Percentiles rank a stretch among this genome's conserved stretches.
These are phyloP conservation scores for Raddia distichophylla DNA, from an alignment of 176 grass and related monocot genomes.

Conservation along the genomic window DNA sequence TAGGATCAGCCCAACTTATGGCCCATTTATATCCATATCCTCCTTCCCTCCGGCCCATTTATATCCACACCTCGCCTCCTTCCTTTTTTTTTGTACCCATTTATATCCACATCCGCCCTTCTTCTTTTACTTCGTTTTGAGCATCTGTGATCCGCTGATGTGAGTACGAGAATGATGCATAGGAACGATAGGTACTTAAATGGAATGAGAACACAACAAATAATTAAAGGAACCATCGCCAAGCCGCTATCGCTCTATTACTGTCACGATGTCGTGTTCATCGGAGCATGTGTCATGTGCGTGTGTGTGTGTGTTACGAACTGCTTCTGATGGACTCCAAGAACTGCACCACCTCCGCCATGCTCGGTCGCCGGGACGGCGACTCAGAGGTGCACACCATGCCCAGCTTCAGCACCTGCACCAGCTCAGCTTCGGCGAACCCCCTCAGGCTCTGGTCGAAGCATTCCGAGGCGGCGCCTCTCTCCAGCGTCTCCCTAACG, in stretches of 20 bases:
- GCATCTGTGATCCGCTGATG: too few relatives aligned
- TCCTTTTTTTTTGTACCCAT: too few relatives aligned
- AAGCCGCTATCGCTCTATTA: conserved; percentile 7
- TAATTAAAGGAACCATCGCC: conserved; percentile 38
- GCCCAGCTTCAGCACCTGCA: conserved; percentile 62
- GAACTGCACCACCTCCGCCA: conserved; percentile 75
- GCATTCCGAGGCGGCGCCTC: conserved; percentile 50
- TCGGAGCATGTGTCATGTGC: background rate
- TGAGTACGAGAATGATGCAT: too few relatives aligned
- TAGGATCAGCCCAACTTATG: too few relatives aligned
- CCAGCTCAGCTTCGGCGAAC: conserved; percentile 58
- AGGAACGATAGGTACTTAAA: background rate
- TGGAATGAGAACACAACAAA: conserved; percentile 18
- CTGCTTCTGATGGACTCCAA: conserved; percentile 59
- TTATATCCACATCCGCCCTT: too few relatives aligned
- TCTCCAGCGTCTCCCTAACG: conserved; percentile 57
- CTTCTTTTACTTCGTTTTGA: too few relatives aligned
- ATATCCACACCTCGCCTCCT: too few relatives aligned
- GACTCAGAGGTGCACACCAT: conserved; percentile 59
- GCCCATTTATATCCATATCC: too few relatives aligned
- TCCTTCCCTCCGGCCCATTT: too few relatives aligned
- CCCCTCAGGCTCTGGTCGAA: conserved; percentile 55
- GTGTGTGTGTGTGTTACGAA: conserved; percentile 29
- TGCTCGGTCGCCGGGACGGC: conserved; percentile 55
- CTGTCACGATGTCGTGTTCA: background rate